phyloP scores from a whole-genome alignment of 2,329 filamentous ascomycete species.

The Talaromyces sp. region DNA sequence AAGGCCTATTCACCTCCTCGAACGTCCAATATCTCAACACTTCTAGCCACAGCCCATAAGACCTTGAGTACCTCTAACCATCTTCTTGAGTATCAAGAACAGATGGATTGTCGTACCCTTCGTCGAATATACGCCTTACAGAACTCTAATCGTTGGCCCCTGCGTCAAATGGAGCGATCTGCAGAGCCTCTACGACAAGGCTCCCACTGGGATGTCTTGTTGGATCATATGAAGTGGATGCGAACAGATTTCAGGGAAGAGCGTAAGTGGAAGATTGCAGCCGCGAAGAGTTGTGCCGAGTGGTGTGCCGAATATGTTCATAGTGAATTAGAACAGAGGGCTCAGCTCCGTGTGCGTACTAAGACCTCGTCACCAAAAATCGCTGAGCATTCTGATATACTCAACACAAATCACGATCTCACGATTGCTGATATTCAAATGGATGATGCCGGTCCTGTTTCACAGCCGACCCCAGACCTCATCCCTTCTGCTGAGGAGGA shows the following conservation, averaged over 20 bases:
- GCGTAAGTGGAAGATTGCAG: constrained; percentile 83
- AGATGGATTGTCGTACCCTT: constrained; percentile 81
- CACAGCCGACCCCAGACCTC: constrained; percentile 63
- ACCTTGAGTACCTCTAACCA: constrained; percentile 83
- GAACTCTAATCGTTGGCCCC: constrained; percentile 85
- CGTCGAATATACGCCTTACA: constrained; percentile 87
- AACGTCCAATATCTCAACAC: constrained; percentile 57
- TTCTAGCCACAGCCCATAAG: constrained; percentile 81
- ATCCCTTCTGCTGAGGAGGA: constrained; percentile 62
- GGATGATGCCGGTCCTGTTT: constrained; percentile 30
- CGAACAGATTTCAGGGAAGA: constrained; percentile 93
- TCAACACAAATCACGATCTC: constrained; percentile 25
- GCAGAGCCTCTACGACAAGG: constrained; percentile 72
- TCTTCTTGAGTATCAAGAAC: constrained; percentile 76
- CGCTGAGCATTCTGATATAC: constrained; percentile 23
- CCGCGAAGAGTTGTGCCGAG: constrained; percentile 73
- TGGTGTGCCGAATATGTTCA: constrained; percentile 81
- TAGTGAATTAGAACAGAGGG: constrained; percentile 60
- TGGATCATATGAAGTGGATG: constrained; percentile 98
- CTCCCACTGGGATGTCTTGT: constrained; percentile 78
- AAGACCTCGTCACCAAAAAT: constrained; percentile 32
- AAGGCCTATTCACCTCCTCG: constrained; percentile 54
- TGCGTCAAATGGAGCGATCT: constrained; percentile 81
- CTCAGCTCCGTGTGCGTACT: constrained; percentile 62
- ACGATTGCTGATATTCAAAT: constrained; percentile 31